Evolutionary conservation across 805 yeast species (phyloP).

Genomic region (Wickerhamomyces strasburgensis): DNA sequence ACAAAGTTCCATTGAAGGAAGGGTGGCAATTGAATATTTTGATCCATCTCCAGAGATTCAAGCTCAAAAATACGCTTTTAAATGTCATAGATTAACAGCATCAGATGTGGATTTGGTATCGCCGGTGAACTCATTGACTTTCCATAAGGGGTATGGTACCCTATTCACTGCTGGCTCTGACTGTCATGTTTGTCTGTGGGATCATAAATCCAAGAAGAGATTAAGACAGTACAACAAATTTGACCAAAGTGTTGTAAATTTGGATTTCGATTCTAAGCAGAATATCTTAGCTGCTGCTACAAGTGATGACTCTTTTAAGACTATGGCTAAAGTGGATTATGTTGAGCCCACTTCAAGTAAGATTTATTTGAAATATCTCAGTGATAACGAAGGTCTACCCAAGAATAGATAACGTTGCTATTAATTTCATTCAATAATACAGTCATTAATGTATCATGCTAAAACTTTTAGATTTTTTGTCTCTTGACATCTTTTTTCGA

Average conservation of each 20-base stretch:
- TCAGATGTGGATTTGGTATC: slow-evolving; percentile 54
- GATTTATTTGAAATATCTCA: slow-evolving; percentile 15
- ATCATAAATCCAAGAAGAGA: slow-evolving; percentile 73
- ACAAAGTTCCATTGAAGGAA: slow-evolving; percentile 72
- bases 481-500: slow-evolving; percentile 26
- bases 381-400: slow-evolving; percentile 19
- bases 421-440: not conserved
- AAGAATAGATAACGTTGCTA: slow-evolving; percentile 2
- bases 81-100: slow-evolving; percentile 61
- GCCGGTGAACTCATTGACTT: slow-evolving; percentile 70
- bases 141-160: slow-evolving; percentile 74
- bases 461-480: slow-evolving; percentile 18
- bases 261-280: slow-evolving; percentile 33
- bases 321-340: slow-evolving; percentile 24
- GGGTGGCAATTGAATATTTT: slow-evolving; percentile 70
- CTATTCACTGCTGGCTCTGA: slow-evolving; percentile 90
- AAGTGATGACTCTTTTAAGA: slow-evolving; percentile 46
- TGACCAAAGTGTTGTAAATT: slow-evolving; percentile 38
- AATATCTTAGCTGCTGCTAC: slow-evolving; percentile 39
- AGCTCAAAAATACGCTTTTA: slow-evolving; percentile 63
- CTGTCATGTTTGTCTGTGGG: slow-evolving; percentile 88
- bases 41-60: slow-evolving; percentile 41
- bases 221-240: slow-evolving; percentile 62
- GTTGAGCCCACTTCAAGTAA: slow-evolving; percentile 14
- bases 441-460: slow-evolving; percentile 5